Conservation (phyloP, 768 basidiomycete genomes). For the Piloderma croceum region DNA sequence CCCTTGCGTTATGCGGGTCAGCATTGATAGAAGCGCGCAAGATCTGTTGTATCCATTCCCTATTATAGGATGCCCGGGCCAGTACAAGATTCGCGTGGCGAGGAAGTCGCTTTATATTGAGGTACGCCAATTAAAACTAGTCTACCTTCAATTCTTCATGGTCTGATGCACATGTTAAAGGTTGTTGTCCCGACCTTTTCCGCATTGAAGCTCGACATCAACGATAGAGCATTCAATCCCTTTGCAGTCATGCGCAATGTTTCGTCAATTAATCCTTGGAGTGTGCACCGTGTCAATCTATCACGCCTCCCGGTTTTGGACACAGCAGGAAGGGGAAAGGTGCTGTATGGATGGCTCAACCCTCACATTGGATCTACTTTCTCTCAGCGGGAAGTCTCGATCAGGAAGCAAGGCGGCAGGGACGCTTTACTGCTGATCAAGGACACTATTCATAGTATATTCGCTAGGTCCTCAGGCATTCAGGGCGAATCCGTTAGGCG, state of each 20-base stretch:
- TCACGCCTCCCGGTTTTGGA: slow-evolving; percentile 29
- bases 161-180: too few species aligned
- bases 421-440: too few species aligned
- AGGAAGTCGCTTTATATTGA: slow-evolving; percentile 50
- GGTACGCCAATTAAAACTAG: slow-evolving; percentile 19
- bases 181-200: slow-evolving; percentile 17
- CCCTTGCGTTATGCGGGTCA: too few species aligned
- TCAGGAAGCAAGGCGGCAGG: too few species aligned
- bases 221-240: slow-evolving; percentile 15
- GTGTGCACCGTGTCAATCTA: slow-evolving; percentile 36
- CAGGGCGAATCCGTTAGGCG: slow-evolving; percentile 12
- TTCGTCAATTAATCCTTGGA: slow-evolving; percentile 22
- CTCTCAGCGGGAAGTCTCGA: too few species aligned
- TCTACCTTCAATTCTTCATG: slow-evolving; percentile 2
- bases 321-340: slow-evolving; percentile 6
- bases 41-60: too few species aligned
- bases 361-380: too few species aligned
- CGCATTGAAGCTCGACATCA: slow-evolving; percentile 14
- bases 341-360: too few species aligned
- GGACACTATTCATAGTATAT: not conserved
- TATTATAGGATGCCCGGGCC: slow-evolving; percentile 36
- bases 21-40: too few species aligned
- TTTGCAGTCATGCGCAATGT: slow-evolving; percentile 23
- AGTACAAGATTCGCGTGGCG: slow-evolving; percentile 41
- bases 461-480: slow-evolving; percentile 1